These are phyloP conservation scores for Pelargonium nanum DNA, from an alignment of 345 rosid genomes.

Conservation along the genomic window DNA sequence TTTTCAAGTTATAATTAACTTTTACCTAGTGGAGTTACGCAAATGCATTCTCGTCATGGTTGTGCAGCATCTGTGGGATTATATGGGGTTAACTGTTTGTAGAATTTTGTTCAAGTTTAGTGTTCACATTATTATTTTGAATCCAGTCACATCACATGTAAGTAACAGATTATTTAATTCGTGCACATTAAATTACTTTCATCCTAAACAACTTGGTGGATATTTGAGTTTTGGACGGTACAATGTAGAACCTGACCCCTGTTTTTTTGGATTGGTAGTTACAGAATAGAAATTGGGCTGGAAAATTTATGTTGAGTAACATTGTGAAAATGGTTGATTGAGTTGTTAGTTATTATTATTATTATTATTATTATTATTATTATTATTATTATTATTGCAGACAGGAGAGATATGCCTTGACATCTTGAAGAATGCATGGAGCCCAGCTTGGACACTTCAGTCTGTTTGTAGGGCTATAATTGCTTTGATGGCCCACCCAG, in stretches of 20 bases:
- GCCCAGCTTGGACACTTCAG: conserved; percentile 99
- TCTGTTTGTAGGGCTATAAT: conserved; percentile 97
- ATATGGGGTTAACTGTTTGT: too few species aligned
- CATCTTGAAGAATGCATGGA: conserved; percentile 98
- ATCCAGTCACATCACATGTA: too few species aligned
- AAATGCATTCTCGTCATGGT: too few species aligned
- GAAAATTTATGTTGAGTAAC: background rate
- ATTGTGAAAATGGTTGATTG: background rate
- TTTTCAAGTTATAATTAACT: background rate
- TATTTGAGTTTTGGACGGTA: too few species aligned
- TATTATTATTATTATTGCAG: conserved; percentile 25
- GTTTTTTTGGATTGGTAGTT: background rate
- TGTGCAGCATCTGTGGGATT: too few species aligned
- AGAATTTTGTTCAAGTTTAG: too few species aligned
- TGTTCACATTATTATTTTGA: too few species aligned
- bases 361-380: conserved; percentile 4
- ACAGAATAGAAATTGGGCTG: background rate
- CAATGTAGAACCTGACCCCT: too few species aligned
- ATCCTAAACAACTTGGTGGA: too few species aligned
- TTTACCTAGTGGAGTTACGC: too few species aligned
- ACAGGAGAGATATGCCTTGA: conserved; percentile 97
- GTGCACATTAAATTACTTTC: too few species aligned
- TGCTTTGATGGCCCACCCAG: conserved; percentile 97
- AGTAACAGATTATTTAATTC: too few species aligned
- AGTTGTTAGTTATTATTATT: conserved; percentile 1